A percentile compares a stretch with the other conserved stretches of the same genome.
Conservation (phyloP, 768 basidiomycete genomes). For the Chalciporus piperatus region DNA sequence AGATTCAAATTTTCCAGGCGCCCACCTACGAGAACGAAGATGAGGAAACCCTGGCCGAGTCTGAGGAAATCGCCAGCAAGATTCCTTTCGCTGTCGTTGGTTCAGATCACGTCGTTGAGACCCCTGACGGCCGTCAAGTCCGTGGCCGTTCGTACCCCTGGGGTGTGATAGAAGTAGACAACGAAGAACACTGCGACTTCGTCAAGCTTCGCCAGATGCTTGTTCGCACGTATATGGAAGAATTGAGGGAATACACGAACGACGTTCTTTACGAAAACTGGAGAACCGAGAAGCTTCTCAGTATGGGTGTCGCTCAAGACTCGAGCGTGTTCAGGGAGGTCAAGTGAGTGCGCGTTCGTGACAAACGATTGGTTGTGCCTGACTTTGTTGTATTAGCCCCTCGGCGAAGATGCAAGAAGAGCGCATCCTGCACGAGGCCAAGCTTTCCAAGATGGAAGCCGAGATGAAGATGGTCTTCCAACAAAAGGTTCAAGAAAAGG, state of each 20-base stretch:
- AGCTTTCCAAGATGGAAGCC: conserved; percentile 98
- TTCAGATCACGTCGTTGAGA: conserved; percentile 77
- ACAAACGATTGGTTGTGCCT: conserved; percentile 7
- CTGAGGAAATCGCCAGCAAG: conserved; percentile 96
- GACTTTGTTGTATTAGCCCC: conserved; percentile 54
- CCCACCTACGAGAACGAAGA: conserved; percentile 98
- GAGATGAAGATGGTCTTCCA: conserved; percentile 99
- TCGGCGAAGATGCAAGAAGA: conserved; percentile 96
- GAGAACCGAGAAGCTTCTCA: conserved; percentile 91
- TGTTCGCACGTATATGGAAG: conserved; percentile 99
- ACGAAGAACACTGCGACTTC: conserved; percentile 98
- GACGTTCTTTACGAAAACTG: conserved; percentile 97
- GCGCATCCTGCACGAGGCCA: conserved; percentile 92
- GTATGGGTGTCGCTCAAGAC: conserved; percentile 98
- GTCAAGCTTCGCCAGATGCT: conserved; percentile 99
- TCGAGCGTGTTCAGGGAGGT: conserved; percentile 98
- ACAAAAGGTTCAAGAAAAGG: conserved; percentile 99
- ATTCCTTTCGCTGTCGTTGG: conserved; percentile 99
- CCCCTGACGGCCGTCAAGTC: conserved; percentile 86
- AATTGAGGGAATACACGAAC: conserved; percentile 95
- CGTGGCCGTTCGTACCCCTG: conserved; percentile 97
- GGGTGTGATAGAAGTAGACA: conserved; percentile 99
- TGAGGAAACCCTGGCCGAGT: conserved; percentile 95
- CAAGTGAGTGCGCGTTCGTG: conserved; percentile 63
- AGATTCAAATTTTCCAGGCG: conserved; percentile 97